Conservation (phyloP, 768 basidiomycete genomes). For the Phylloporus scabripes region DNA sequence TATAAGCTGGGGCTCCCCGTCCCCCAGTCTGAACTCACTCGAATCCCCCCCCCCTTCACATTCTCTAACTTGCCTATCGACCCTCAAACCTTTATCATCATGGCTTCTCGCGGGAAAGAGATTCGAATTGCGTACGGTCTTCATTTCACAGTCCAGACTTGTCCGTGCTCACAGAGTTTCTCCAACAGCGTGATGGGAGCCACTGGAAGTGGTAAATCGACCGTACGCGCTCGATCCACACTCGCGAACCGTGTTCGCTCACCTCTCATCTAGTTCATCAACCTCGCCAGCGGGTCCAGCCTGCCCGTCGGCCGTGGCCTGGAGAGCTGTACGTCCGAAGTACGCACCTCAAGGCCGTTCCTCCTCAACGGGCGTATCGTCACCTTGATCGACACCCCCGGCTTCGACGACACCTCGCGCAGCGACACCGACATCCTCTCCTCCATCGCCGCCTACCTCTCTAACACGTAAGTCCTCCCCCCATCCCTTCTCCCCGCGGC, state of each 20-base stretch:
- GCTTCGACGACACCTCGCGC: slow-evolving; percentile 50
- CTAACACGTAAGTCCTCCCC: slow-evolving; percentile 23
- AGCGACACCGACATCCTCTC: slow-evolving; percentile 48
- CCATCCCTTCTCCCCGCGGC: background rate
- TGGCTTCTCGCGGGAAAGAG: slow-evolving; percentile 27
- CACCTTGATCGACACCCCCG: slow-evolving; percentile 55
- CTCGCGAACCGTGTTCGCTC: background rate
- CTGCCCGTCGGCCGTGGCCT: slow-evolving; percentile 42
- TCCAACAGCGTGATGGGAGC: slow-evolving; percentile 31
- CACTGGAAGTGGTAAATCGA: slow-evolving; percentile 36
- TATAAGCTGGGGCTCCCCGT: slow-evolving; percentile 13
- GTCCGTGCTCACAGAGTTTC: background rate
- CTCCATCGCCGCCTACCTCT: slow-evolving; percentile 42
- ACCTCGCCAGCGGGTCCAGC: slow-evolving; percentile 44
- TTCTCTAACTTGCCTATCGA: background rate
- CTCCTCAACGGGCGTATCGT: slow-evolving; percentile 40
- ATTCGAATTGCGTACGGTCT: slow-evolving; percentile 30
- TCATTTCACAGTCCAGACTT: background rate
- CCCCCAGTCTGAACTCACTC: background rate
- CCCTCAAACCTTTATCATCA: slow-evolving; percentile 5
- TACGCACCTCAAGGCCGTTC: slow-evolving; percentile 42
- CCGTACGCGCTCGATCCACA: slow-evolving; percentile 11
- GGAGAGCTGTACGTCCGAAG: slow-evolving; percentile 46
- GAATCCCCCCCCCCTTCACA: background rate
- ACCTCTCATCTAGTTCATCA: slow-evolving; percentile 40